phyloP scores from a whole-genome alignment of 1,284 basidiomycete species.

The Cystobasidium slooffiae region DNA sequence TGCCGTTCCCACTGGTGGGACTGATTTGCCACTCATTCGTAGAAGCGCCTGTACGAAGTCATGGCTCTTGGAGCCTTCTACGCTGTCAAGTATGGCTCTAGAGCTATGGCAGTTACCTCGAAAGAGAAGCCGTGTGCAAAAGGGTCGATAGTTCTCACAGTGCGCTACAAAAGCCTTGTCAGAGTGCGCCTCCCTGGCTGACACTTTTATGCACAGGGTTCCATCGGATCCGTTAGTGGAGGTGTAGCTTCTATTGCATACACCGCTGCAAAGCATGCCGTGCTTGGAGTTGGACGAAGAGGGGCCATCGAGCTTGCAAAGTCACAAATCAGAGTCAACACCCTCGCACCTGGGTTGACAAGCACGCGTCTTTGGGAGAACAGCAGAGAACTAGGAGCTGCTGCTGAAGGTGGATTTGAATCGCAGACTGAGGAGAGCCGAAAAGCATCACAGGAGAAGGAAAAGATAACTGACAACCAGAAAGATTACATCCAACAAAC shows the following conservation, averaged over 20 bases:
- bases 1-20: background rate
- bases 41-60: slow-evolving; percentile 22
- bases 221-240: slow-evolving; percentile 28
- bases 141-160: slow-evolving; percentile 35
- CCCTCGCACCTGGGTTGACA: slow-evolving; percentile 13
- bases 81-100: slow-evolving; percentile 37
- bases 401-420: slow-evolving; percentile 18
- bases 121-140: slow-evolving; percentile 17
- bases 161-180: background rate
- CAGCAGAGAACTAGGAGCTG: slow-evolving; percentile 3
- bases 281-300: slow-evolving; percentile 25
- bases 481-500: slow-evolving; percentile 5
- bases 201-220: slow-evolving; percentile 1
- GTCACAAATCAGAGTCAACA: slow-evolving; percentile 16
- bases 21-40: background rate
- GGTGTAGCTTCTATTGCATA: slow-evolving; percentile 28
- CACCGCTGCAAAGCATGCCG: slow-evolving; percentile 40
- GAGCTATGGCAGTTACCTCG: slow-evolving; percentile 34
- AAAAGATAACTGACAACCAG: background rate
- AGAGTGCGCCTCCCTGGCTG: background rate
- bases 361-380: slow-evolving; percentile 15
- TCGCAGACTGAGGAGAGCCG: slow-evolving; percentile 18
- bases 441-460: background rate
- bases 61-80: slow-evolving; percentile 36
- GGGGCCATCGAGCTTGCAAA: slow-evolving; percentile 31